Conservation (phyloP, 768 basidiomycete species). For the Mycena kentingensis region DNA sequence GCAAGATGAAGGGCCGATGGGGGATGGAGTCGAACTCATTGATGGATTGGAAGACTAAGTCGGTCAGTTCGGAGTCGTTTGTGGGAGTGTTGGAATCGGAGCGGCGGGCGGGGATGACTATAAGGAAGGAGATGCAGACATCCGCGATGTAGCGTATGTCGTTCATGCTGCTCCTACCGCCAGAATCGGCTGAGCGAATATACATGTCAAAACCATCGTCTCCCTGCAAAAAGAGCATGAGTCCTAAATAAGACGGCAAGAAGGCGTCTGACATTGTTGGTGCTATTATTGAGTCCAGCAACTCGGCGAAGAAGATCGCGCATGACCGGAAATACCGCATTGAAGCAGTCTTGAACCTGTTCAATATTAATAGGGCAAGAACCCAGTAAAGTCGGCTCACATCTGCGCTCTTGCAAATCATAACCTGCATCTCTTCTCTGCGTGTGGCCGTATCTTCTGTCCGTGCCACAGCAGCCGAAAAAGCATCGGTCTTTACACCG, state of each 20-base stretch:
- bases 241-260: too few species aligned
- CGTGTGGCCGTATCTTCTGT: conserved; percentile 18
- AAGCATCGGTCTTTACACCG: conserved; percentile 63
- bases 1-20: too few species aligned
- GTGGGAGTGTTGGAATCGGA: conserved; percentile 58
- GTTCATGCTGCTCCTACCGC: conserved; percentile 31
- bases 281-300: conserved; percentile 29
- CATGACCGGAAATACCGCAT: conserved; percentile 31
- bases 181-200: conserved; percentile 42
- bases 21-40: too few species aligned
- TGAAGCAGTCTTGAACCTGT: conserved; percentile 57
- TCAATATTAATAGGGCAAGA: conserved; percentile 1
- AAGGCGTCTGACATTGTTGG: conserved; percentile 18
- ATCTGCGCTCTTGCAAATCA: conserved; percentile 70
- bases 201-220: conserved; percentile 53
- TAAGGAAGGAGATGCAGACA: conserved; percentile 60
- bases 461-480: conserved; percentile 38
- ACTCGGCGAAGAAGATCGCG: conserved; percentile 44
- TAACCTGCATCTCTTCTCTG: conserved; percentile 49
- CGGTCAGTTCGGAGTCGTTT: conserved; percentile 61
- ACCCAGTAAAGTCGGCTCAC: conserved; percentile 43
- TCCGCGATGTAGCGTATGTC: conserved; percentile 43
- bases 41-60: conserved; percentile 50
- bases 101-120: conserved; percentile 64
- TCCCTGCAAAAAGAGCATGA: too few species aligned